Evolutionary conservation across 768 basidiomycete species (phyloP).

Genomic region (Mrakia blollopis): DNA sequence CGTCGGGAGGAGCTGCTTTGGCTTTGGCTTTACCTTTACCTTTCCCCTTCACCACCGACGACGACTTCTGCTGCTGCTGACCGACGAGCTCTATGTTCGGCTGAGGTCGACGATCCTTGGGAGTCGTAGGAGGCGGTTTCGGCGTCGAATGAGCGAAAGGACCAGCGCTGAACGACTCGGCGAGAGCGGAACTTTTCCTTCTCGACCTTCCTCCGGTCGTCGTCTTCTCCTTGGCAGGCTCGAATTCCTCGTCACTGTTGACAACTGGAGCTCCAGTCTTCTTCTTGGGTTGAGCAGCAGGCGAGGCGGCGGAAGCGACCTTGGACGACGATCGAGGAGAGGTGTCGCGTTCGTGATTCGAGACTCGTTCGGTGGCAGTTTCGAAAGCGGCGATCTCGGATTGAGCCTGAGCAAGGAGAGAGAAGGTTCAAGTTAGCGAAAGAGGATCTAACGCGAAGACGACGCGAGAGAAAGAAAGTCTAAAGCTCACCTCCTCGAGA

Average conservation of each 20-base stretch:
- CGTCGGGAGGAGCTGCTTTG: neutral
- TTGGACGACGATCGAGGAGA: neutral
- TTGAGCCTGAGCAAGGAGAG: neutral
- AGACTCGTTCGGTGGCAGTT: neutral
- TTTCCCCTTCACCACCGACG: too few species aligned
- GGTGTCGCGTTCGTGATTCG: neutral
- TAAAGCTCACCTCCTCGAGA: neutral
- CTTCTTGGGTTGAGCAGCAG: neutral
- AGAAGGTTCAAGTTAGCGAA: neutral
- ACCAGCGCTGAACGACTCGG: neutral
- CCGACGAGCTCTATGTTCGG: neutral
- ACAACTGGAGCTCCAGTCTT: neutral
- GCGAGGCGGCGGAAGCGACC: neutral
- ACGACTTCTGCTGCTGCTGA: neutral
- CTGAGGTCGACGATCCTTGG: neutral
- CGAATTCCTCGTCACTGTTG: neutral
- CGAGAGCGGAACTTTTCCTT: neutral
- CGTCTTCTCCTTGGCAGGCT: neutral
- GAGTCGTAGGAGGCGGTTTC: neutral
- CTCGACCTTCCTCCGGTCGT: neutral
- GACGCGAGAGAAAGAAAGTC: neutral
- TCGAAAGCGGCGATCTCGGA: neutral
- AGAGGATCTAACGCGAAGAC: neutral
- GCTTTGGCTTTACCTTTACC: neutral
- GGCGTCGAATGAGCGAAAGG: neutral